Evolutionary conservation across 306 rosid genomes (phyloP), one percentile per base, ranked within the genome.

Genomic region (Astragalus glycyphyllos): DNA sequence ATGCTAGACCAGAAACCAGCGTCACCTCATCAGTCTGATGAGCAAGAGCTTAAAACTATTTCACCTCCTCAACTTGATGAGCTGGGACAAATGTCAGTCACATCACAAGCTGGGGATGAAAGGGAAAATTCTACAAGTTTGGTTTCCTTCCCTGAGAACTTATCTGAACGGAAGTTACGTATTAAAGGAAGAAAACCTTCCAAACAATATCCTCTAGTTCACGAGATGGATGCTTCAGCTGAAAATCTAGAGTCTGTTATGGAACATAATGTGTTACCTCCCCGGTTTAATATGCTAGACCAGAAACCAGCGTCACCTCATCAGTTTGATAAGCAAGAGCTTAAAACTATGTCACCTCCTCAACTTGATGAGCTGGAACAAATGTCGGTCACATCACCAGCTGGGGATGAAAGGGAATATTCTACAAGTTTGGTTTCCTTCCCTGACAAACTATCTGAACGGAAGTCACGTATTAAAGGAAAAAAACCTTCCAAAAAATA

Each of bases 401-500:
- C 71, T 16, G 50, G n/a, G 72, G 62, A 44, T 6, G 82, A 76
- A 4, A 60, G 65, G 77, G 82, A 74, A 40, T 57, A 73, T 67
- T 60, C 77, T 37, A 65, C 55, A 58, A 51, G 48, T 69, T 55
- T 57, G 14, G 78, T n/a, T 4, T 37, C 69, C 76, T 64, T 58
- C 54, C 62, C 31, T 49, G 74, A 47, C 60, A 62, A 62, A 65
- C 77, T 13, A 51, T 45, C 67, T 46, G 73, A 72, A 74, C 45
- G 69, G 17, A 81, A 63, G 72, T 69, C 73, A 7, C 73, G 68
- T 68, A 46, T 59, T 20, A 82, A 55, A 62, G 55, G 63, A 56
- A 71, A 67, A 75, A 84, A 40, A n/a, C 23, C 72, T 26, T 76
- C 85, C 13, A 55, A 62, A 79, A 68, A 72, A 65, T 65, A 61